These are phyloP conservation scores for Styphnolobium japonicum DNA, from an alignment of 306 rosid genomes.

Conservation along the genomic window DNA sequence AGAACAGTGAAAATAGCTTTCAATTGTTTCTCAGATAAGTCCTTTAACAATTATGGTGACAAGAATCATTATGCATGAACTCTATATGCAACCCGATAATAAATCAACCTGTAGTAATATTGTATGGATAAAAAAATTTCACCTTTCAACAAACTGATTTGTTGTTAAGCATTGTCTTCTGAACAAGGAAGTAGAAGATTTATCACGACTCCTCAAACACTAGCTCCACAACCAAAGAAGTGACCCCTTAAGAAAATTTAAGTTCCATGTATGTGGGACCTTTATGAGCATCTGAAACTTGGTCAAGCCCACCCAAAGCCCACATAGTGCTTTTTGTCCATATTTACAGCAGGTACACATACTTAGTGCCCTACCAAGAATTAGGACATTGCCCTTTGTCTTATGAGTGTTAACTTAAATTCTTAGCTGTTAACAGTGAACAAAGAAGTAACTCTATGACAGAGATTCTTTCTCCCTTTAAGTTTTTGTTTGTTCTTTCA, in stretches of 20 bases:
- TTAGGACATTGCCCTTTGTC: conserved; percentile 54
- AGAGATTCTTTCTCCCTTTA: not conserved
- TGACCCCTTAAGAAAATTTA: not conserved
- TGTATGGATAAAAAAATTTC: not conserved
- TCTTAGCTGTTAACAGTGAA: not conserved
- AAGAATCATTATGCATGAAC: not conserved
- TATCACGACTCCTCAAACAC: not conserved
- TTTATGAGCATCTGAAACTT: conserved; percentile 56
- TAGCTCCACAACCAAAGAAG: not conserved
- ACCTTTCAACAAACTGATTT: not conserved
- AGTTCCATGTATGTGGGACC: conserved; percentile 46
- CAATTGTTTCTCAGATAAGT: not conserved
- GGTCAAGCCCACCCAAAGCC: conserved; percentile 71
- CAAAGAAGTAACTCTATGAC: not conserved
- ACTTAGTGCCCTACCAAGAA: conserved; percentile 77
- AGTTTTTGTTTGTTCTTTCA: not conserved
- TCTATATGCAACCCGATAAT: not conserved
- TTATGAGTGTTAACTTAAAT: not conserved
- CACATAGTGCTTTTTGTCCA: conserved; percentile 58
- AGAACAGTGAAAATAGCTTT: not conserved
- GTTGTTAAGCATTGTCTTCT: not conserved
- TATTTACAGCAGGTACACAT: conserved; percentile 76
- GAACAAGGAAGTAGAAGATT: not conserved
- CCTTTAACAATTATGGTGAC: not conserved
- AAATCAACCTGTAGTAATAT: not conserved